These are phyloP conservation scores for Podospora didyma DNA, from an alignment of 495 filamentous ascomycete genomes.

Conservation along the genomic window DNA sequence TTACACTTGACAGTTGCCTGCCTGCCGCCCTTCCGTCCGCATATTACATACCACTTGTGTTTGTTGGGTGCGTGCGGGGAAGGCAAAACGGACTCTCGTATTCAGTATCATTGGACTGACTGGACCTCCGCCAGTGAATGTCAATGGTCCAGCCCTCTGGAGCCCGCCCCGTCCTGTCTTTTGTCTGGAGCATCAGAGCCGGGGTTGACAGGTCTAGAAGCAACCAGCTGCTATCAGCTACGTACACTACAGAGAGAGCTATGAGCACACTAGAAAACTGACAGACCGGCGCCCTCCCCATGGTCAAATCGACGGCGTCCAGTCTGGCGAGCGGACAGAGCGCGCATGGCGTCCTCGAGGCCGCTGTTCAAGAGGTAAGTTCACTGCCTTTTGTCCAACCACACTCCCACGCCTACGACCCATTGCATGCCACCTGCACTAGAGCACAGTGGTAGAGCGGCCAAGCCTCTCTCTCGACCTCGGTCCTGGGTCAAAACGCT, in stretches of 20 bases:
- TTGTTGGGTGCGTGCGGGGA: no score
- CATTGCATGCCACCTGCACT: conserved; percentile 4
- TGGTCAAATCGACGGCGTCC: not conserved
- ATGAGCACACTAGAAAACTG: no score
- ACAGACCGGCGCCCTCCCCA: conserved; percentile 3
- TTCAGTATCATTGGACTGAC: no score
- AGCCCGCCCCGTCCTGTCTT: no score
- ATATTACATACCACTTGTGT: no score
- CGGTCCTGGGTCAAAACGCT: conserved; percentile 15
- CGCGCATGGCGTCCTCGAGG: not conserved
- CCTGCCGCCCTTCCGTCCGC: not conserved
- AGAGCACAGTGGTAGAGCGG: not conserved
- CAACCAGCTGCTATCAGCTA: no score
- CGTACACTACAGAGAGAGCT: no score
- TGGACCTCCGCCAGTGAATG: no score
- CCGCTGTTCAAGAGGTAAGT: not conserved
- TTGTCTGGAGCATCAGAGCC: no score
- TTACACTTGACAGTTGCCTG: not conserved
- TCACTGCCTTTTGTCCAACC: not conserved
- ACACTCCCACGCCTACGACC: not conserved
- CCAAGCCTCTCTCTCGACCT: conserved; percentile 6
- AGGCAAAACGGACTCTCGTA: no score
- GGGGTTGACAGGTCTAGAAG: no score
- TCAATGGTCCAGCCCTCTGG: no score
- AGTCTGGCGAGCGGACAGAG: not conserved